These are phyloP conservation scores for Mycena sanguinolenta DNA, from an alignment of 768 basidiomycete species.

Conservation along the genomic window DNA sequence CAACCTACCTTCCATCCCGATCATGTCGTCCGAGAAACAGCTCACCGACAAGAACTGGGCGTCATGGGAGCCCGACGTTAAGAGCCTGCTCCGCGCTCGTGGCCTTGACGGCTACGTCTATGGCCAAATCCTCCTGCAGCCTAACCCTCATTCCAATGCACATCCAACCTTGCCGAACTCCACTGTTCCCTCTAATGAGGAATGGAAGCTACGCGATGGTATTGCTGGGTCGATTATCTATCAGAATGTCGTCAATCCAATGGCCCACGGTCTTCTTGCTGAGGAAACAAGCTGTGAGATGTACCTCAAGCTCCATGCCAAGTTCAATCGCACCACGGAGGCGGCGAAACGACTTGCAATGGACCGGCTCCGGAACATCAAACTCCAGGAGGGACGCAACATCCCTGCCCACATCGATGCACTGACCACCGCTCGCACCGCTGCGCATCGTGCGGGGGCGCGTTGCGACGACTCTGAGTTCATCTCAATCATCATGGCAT, in stretches of 20 bases:
- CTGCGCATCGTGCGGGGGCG: not conserved
- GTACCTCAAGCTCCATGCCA: not conserved
- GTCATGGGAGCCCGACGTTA: not conserved
- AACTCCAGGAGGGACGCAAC: not conserved
- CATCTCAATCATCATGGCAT: conserved; percentile 16
- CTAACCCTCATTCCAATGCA: not conserved
- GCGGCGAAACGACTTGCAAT: conserved; percentile 11
- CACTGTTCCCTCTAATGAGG: conserved; percentile 18
- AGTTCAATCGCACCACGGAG: conserved; percentile 21
- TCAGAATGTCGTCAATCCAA: conserved; percentile 27
- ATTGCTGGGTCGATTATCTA: conserved; percentile 8
- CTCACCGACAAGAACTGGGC: not conserved
- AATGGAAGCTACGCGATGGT: conserved; percentile 25
- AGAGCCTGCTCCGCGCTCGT: not conserved
- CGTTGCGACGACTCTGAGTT: conserved; percentile 6
- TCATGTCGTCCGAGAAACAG: conserved; percentile 2
- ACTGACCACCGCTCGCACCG: conserved; percentile 8
- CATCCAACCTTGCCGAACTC: not conserved
- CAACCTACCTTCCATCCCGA: not conserved
- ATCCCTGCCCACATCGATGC: conserved; percentile 20
- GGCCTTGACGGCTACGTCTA: conserved; percentile 4
- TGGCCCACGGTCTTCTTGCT: conserved; percentile 11
- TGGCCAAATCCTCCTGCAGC: conserved; percentile 1
- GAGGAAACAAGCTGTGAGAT: too few species aligned
- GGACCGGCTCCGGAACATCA: not conserved